Evolutionary conservation across 805 yeast species (phyloP), one percentile per base, ranked within the genome.

Genomic region (Sugiyamaella marilandica): DNA sequence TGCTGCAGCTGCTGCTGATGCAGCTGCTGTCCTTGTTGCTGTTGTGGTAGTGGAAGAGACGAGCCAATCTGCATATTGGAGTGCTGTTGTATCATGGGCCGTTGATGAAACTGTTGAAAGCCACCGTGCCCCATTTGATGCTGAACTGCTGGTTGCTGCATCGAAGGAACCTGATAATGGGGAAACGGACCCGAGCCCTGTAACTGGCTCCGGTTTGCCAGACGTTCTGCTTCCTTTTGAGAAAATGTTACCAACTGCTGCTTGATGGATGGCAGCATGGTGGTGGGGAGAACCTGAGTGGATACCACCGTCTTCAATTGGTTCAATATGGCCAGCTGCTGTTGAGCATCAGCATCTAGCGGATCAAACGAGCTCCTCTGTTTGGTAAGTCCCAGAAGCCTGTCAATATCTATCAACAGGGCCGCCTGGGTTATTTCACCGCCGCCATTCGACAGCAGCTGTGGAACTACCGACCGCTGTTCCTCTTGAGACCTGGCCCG

Each of bases 361-460:
- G 62, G 54, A 36, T 64, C 62, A 10, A 62, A 52, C 16, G 45
- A 44, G 29, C 54, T 56, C 14, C 65, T 47, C 41, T 60, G 63
- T 33, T 47, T 45, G 10, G 65, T 62, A 39, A 60, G 50, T 14
- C 49, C 62, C 8, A 64, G 45, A 24, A 59, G 53, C n/a, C 60
- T 55, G 55, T 67, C 67, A 21, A 68, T 64, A 33, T 64, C 69
- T 1, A 56, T 62, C 36, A 64, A 51, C 37, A 68, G 56, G 2
- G 61, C 56, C n/a, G 63, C 51, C 49, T 64, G 69, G 26, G 57
- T 59, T 16, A 21, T 16, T 5, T 39, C 34, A 2, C 36, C 39
- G 11, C 19, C 10, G 33, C 36, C 31, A 10, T 31, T 29, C 24
- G 19, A 24, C 31, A 13, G 8, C 41, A 24, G 53, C 34, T 32